Base-by-base conservation (phyloP, 805 yeast species). In the Ogataea neopini region DNA sequence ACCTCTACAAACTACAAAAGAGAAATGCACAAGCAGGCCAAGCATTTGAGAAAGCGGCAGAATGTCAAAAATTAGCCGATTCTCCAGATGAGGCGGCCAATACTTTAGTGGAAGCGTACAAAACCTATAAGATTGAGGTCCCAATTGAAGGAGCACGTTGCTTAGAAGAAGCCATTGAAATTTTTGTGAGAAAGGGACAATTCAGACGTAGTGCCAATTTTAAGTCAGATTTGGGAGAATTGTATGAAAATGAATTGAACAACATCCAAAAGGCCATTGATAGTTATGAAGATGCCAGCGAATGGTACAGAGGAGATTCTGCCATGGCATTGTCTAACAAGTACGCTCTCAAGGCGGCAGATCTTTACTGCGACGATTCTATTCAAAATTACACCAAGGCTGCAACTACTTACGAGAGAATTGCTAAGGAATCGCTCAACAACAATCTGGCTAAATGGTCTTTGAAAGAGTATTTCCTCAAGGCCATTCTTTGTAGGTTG, bases 151-250 rank as follows among this genome's bases (percentile, higher is more conserved):
- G 95, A 7, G 96, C 90, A 3, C 77, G 84, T 44, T 81, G 88
- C 4, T 73, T 94, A 52, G 77, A 79, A 48, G 78, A 77, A 57
- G 96, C 98, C 0, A 83, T 92, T 50, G 84, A 81, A 52, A 76
- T 88, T 62, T 92, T 91, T 67, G 89, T 96, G 1, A 76, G 81
- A 52, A 82, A 88, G 57, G 99, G 99, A 10, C 97, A 92, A 66
- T 94, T 94, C 70, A 82, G 99, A 65, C 77, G 98, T 66, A 97
- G 96, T 19, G 99, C 99, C 10, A 89, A 89, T 63, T 91, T 86
- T 71, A 86, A 91, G 63, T 81, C 86, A 74, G 99, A 94, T 64
- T 75, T 94, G 61, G 99, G 91, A 9, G 90, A 83, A 56, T 67
- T 92, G 39, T 88, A 87, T 62, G 98, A 92, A 68, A 77, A 78